Percentiles rank a stretch among this genome's conserved stretches.
Evolutionary conservation across 1,139 yeast species (phyloP).

Genomic region (Saccharomyces hybrid): DNA sequence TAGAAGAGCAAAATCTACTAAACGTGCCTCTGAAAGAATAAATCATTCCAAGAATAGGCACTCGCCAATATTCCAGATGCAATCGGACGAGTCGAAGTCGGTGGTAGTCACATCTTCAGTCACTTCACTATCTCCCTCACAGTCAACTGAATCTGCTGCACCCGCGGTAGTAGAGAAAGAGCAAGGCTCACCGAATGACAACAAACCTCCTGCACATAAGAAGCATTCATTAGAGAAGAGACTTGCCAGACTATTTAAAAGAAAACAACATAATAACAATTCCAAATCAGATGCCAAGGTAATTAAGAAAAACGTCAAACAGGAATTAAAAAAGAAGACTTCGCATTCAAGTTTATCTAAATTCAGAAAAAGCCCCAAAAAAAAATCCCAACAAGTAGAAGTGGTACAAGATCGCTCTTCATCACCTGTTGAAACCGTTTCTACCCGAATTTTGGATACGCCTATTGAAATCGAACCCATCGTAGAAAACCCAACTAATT

Average conservation of each 20-base stretch:
- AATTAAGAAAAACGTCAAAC: background rate
- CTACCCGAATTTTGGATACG: background rate
- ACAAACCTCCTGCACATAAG: background rate
- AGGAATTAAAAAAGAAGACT: constrained; percentile 12
- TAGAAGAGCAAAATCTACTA: constrained; percentile 6
- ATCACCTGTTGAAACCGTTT: background rate
- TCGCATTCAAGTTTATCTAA: constrained; percentile 9
- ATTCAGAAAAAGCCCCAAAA: constrained; percentile 9
- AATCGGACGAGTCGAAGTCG: background rate
- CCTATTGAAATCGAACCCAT: background rate
- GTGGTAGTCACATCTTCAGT: background rate
- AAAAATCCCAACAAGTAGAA: constrained; percentile 1
- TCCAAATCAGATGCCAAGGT: background rate
- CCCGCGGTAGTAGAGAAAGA: constrained; percentile 1
- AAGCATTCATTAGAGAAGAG: constrained; percentile 19
- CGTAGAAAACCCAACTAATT: background rate
- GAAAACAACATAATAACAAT: constrained; percentile 8
- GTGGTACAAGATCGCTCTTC: background rate
- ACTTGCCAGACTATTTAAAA: constrained; percentile 22
- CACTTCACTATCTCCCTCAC: background rate
- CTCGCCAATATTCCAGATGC: constrained; percentile 10
- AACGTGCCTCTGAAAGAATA: constrained; percentile 9
- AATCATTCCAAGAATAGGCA: constrained; percentile 26
- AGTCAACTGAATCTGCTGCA: background rate
- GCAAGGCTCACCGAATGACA: background rate